Conservation (phyloP, 176 grass and related monocot genomes). For the Carex parvula region DNA sequence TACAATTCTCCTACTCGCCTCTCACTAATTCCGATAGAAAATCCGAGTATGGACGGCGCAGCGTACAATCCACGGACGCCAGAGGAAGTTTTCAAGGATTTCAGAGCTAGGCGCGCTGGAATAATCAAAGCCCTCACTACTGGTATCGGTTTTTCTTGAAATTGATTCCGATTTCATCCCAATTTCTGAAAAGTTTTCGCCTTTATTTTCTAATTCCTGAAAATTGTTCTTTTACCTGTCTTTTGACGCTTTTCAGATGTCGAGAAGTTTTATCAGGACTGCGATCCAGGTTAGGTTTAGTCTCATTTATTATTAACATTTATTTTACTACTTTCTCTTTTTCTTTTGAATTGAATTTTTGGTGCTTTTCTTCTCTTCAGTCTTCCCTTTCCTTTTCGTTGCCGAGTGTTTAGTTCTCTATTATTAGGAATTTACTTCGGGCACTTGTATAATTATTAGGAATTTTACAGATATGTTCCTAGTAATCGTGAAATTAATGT, state of each 20-base stretch:
- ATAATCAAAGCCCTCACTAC: constrained; percentile 94
- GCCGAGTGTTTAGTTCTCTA: background rate
- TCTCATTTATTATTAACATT: background rate
- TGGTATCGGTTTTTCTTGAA: constrained; percentile 23
- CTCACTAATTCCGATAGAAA: background rate
- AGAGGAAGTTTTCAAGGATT: constrained; percentile 94
- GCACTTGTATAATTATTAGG: background rate
- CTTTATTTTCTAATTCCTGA: background rate
- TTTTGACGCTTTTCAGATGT: constrained; percentile 53
- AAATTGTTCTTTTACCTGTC: constrained; percentile 22
- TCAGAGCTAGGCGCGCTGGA: constrained; percentile 71
- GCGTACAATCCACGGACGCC: constrained; percentile 54
- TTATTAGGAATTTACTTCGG: background rate
- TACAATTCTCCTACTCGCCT: background rate
- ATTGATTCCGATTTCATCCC: background rate
- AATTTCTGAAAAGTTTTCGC: background rate
- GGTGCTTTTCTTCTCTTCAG: background rate
- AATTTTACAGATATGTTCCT: constrained; percentile 17
- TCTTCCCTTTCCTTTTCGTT: background rate
- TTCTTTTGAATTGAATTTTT: background rate
- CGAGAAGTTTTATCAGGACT: constrained; percentile 88
- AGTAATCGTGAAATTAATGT: background rate
- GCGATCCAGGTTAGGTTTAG: constrained; percentile 68
- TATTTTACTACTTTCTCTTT: background rate
- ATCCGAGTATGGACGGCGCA: constrained; percentile 5